Evolutionary conservation across 2,329 filamentous ascomycete genomes (phyloP).

Genomic region (Eutypella sp.): DNA sequence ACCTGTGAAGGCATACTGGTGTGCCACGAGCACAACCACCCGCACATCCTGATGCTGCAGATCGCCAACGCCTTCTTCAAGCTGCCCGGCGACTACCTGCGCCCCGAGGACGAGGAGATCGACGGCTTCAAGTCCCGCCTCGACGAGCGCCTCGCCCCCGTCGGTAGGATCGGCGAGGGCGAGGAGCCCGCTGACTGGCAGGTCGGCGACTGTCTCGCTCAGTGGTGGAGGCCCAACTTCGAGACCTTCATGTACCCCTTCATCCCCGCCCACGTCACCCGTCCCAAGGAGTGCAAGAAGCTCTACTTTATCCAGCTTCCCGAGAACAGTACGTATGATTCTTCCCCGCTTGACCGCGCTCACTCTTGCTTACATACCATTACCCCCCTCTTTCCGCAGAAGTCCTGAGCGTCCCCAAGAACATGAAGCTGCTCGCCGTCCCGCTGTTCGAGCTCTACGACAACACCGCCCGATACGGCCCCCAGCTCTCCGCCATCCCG

Average conservation of each 20-base stretch:
- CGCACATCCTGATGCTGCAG: constrained; percentile 97
- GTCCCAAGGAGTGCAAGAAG: constrained; percentile 99
- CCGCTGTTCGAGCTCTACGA: constrained; percentile 98
- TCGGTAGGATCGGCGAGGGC: constrained; percentile 79
- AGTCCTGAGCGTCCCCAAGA: constrained; percentile 94
- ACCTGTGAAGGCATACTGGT: constrained; percentile 96
- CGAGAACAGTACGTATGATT: constrained; percentile 66
- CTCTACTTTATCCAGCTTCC: constrained; percentile 95
- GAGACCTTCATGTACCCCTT: constrained; percentile 99
- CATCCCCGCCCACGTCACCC: constrained; percentile 88
- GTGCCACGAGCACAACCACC: constrained; percentile 98
- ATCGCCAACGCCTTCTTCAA: constrained; percentile 99
- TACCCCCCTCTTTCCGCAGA: constrained; percentile 53
- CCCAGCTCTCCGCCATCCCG: constrained; percentile 92
- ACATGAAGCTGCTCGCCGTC: constrained; percentile 98
- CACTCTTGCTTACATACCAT: not conserved
- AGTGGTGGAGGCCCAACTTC: constrained; percentile 99
- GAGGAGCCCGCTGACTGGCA: constrained; percentile 86
- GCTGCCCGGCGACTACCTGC: constrained; percentile 91
- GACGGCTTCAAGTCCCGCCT: constrained; percentile 90
- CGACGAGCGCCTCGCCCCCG: constrained; percentile 88
- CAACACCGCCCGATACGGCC: constrained; percentile 90
- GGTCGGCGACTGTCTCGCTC: constrained; percentile 87
- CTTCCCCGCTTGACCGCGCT: not conserved
- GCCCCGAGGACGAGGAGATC: constrained; percentile 83